Conservation (phyloP, 2,329 filamentous ascomycete species). For the Colletotrichum acutatum region DNA sequence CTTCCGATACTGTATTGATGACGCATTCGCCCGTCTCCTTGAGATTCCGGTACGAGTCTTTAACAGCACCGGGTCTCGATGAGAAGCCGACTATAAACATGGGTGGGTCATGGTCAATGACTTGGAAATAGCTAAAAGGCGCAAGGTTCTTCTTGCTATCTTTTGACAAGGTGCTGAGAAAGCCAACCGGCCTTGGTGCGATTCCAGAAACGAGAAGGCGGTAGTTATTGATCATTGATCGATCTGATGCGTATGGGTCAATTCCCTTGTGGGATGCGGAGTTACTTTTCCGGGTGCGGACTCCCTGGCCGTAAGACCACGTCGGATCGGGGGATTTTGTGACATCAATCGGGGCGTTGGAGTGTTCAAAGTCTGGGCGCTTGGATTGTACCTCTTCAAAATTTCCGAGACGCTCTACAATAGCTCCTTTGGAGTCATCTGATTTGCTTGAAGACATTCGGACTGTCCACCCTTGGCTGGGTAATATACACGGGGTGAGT, state of each 20-base stretch:
- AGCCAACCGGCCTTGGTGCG: constrained; percentile 56
- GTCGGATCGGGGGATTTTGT: constrained; percentile 71
- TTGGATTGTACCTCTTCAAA: constrained; percentile 78
- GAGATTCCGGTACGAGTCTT: constrained; percentile 84
- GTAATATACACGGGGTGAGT: not conserved
- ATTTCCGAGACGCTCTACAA: constrained; percentile 47
- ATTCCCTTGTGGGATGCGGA: constrained; percentile 73
- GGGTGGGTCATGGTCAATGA: constrained; percentile 88
- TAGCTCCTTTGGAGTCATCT: not conserved
- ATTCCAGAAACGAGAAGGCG: constrained; percentile 87
- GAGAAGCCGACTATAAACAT: constrained; percentile 74
- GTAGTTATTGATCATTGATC: constrained; percentile 81
- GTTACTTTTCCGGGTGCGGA: constrained; percentile 47
- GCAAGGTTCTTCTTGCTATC: constrained; percentile 81
- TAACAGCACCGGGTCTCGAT: constrained; percentile 62
- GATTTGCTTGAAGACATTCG: not conserved
- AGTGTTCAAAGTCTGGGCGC: constrained; percentile 68
- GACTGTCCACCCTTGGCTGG: too few species aligned
- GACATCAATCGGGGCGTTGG: constrained; percentile 58
- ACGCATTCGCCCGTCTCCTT: constrained; percentile 78
- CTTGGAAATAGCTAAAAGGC: constrained; percentile 86
- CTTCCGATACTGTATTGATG: constrained; percentile 88
- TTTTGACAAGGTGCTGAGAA: constrained; percentile 63
- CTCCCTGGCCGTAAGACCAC: constrained; percentile 69
- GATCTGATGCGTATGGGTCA: constrained; percentile 79